Evolutionary conservation across 208 protist species (phyloP).

Genomic region (Crithidia acanthocephali): DNA sequence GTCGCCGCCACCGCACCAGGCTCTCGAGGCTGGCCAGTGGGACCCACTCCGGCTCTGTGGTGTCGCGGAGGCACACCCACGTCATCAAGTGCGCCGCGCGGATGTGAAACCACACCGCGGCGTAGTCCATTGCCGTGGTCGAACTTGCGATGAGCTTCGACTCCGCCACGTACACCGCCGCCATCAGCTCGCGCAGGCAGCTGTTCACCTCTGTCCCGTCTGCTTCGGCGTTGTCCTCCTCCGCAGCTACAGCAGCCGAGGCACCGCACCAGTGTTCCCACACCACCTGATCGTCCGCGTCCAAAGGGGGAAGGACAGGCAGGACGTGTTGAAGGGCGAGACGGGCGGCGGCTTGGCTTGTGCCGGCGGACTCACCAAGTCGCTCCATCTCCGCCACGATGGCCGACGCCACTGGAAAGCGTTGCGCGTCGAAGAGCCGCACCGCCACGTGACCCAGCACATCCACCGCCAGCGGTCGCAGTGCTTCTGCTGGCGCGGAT

Average conservation of each 20-base stretch:
- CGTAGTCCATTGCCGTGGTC: conserved; percentile 33
- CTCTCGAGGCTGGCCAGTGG: conserved; percentile 7
- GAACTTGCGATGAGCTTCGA: conserved; percentile 31
- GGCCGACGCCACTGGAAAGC: conserved; percentile 21
- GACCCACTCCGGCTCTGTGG: conserved; percentile 4
- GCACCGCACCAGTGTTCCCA: conserved; percentile 20
- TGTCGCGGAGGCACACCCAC: conserved; percentile 45
- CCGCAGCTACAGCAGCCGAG: too few species aligned
- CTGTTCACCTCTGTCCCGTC: background rate
- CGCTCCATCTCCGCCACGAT: conserved; percentile 30
- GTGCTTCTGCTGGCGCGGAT: conserved; percentile 21
- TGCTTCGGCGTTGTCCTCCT: background rate
- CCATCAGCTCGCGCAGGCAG: conserved; percentile 9
- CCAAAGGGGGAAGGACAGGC: background rate
- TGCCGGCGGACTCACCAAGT: conserved; percentile 9
- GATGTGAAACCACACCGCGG: conserved; percentile 51
- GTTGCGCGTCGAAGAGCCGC: conserved; percentile 45
- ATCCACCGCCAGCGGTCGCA: conserved; percentile 62
- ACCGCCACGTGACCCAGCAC: conserved; percentile 64
- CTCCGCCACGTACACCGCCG: conserved; percentile 43
- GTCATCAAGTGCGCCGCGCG: conserved; percentile 63
- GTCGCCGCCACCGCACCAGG: conserved; percentile 17
- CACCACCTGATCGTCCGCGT: conserved; percentile 14
- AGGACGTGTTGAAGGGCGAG: conserved; percentile 16
- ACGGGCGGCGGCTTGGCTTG: background rate